phyloP scores from a whole-genome alignment of 306 rosid genomes.

The Argentina anserina region DNA sequence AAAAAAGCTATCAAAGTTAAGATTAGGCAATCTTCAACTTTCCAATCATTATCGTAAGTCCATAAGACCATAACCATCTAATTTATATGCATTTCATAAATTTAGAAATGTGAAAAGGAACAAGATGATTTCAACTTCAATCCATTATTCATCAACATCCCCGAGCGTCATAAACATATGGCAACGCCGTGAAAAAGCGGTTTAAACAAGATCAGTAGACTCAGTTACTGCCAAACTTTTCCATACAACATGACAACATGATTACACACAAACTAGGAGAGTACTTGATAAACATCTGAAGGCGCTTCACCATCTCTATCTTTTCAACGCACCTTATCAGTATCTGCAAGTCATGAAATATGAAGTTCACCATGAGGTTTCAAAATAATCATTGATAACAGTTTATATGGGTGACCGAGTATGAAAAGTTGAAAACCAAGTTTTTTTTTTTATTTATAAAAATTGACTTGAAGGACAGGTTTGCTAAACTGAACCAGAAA shows the following conservation, averaged over 20 bases:
- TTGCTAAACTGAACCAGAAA: background rate
- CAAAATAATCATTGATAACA: background rate
- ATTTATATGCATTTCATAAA: background rate
- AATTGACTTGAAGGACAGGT: background rate
- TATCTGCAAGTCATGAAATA: slow-evolving; percentile 19
- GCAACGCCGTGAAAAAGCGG: slow-evolving; percentile 4
- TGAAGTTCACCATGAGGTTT: background rate
- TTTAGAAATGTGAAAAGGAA: background rate
- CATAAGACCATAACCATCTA: background rate
- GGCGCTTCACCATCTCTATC: background rate
- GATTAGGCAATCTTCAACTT: background rate
- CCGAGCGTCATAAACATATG: background rate
- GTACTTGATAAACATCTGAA: slow-evolving; percentile 12
- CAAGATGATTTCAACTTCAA: background rate
- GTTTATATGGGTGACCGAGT: background rate
- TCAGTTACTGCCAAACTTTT: slow-evolving; percentile 3
- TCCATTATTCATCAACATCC: slow-evolving; percentile 13
- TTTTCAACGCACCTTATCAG: slow-evolving; percentile 8
- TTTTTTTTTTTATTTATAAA: background rate
- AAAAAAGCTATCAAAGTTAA: background rate
- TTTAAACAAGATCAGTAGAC: slow-evolving; percentile 2
- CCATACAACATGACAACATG: slow-evolving; percentile 1
- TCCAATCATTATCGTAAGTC: background rate
- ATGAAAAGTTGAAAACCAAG: no score
- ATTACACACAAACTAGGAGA: slow-evolving; percentile 3